Conservation (phyloP, 2,329 filamentous ascomycete genomes). For the Penicillium sp. region DNA sequence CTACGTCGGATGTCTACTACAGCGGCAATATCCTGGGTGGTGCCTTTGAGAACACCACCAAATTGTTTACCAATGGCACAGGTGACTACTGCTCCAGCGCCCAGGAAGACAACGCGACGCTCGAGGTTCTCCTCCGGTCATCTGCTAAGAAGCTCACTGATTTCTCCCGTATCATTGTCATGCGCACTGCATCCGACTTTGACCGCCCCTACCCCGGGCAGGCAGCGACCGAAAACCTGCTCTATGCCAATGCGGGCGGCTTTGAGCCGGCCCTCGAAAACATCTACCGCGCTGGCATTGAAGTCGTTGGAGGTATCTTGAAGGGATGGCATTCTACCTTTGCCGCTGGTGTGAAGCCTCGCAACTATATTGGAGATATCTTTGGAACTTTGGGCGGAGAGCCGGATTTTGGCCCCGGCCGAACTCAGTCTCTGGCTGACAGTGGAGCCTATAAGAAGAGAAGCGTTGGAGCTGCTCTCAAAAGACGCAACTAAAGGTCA, state of each 20-base stretch:
- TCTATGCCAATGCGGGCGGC: slow-evolving; percentile 60
- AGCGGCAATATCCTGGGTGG: slow-evolving; percentile 60
- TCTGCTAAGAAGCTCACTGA: slow-evolving; percentile 59
- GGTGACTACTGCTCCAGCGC: slow-evolving; percentile 68
- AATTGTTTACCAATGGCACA: slow-evolving; percentile 64
- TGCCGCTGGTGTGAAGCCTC: slow-evolving; percentile 54
- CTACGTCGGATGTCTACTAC: slow-evolving; percentile 72
- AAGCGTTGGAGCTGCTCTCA: slow-evolving; percentile 1
- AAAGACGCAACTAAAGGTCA: slow-evolving; percentile 9
- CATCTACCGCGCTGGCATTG: slow-evolving; percentile 63
- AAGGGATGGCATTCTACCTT: slow-evolving; percentile 60
- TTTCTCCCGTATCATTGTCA: slow-evolving; percentile 64
- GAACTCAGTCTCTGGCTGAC: slow-evolving; percentile 16
- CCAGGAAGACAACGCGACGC: slow-evolving; percentile 69
- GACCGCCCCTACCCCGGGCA: slow-evolving; percentile 64
- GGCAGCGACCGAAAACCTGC: slow-evolving; percentile 58
- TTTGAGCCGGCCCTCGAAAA: slow-evolving; percentile 64
- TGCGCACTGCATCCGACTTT: slow-evolving; percentile 69
- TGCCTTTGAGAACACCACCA: slow-evolving; percentile 64
- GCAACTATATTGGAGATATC: slow-evolving; percentile 70
- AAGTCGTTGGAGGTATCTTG: slow-evolving; percentile 65
- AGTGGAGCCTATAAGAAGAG: slow-evolving; percentile 24
- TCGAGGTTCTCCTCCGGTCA: slow-evolving; percentile 63
- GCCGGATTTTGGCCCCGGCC: slow-evolving; percentile 60
- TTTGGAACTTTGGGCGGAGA: slow-evolving; percentile 65